Percentiles rank a stretch among this genome's conserved stretches.
phyloP scores from a whole-genome alignment of 176 grass and related monocot genomes.

The Oryza punctata region DNA sequence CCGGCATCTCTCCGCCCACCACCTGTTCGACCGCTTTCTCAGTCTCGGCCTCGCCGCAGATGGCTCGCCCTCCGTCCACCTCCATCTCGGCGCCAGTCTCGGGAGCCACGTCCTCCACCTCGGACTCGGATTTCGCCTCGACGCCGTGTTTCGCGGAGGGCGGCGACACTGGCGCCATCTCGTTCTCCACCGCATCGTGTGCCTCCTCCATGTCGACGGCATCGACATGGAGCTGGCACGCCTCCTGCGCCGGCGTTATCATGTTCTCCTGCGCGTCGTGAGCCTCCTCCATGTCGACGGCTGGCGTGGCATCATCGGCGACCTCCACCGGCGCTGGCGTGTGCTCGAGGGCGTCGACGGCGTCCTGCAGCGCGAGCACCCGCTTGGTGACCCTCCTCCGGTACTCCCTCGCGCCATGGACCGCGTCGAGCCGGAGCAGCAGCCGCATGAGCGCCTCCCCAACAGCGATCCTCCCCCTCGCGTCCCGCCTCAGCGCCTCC shows the following conservation, averaged over 20 bases:
- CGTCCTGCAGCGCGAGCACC: conserved; percentile 71
- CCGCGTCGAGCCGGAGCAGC: conserved; percentile 61
- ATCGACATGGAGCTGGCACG: too few species aligned
- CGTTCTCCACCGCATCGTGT: neutral
- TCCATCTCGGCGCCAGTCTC: conserved; percentile 4
- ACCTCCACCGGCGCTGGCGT: neutral
- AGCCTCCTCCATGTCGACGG: neutral
- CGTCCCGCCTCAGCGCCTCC: conserved; percentile 36
- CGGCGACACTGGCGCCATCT: neutral
- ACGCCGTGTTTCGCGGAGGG: neutral
- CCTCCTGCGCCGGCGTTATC: neutral
- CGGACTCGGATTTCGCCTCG: neutral
- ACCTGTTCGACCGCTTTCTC: neutral
- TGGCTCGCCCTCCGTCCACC: neutral
- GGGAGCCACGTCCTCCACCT: neutral
- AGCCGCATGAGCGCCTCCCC: conserved; percentile 60
- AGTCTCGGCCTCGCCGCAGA: neutral
- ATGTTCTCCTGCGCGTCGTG: neutral
- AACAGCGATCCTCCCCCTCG: conserved; percentile 32
- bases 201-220: neutral
- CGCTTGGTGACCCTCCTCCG: conserved; percentile 55
- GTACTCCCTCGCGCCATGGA: conserved; percentile 64
- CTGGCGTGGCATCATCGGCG: neutral
- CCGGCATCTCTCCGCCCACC: neutral
- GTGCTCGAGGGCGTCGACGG: conserved; percentile 54